phyloP scores from a whole-genome alignment of 768 basidiomycete species.

The Hypholoma fasciculare region DNA sequence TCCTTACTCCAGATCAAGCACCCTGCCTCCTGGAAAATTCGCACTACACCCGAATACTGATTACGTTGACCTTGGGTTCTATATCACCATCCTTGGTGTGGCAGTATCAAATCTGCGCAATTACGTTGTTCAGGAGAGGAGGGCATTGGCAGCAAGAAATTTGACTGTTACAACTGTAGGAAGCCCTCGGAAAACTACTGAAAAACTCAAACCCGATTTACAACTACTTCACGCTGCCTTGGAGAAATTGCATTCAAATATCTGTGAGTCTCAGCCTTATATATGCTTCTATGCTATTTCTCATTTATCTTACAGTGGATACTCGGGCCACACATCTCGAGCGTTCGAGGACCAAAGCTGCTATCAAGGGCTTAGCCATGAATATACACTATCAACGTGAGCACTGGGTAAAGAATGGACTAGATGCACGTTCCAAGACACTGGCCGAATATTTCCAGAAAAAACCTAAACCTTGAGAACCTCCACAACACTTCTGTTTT shows the following conservation, averaged over 20 bases:
- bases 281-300: not conserved
- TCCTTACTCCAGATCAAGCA: slow-evolving; percentile 28
- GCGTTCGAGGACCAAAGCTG: slow-evolving; percentile 71
- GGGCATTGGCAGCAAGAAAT: not conserved
- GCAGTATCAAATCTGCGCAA: slow-evolving; percentile 58
- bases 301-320: slow-evolving; percentile 48
- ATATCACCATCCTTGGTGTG: slow-evolving; percentile 56
- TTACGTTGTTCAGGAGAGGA: slow-evolving; percentile 53
- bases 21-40: slow-evolving; percentile 43
- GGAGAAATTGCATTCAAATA: slow-evolving; percentile 56
- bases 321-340: slow-evolving; percentile 75
- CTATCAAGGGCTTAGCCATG: slow-evolving; percentile 63
- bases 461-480: slow-evolving; percentile 12
- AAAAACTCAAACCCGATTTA: slow-evolving; percentile 41
- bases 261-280: slow-evolving; percentile 47
- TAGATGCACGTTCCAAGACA: slow-evolving; percentile 13
- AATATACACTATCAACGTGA: slow-evolving; percentile 63
- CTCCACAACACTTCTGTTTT: too few relatives aligned
- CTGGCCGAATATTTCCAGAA: slow-evolving; percentile 24
- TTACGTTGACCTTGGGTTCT: slow-evolving; percentile 58
- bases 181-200: slow-evolving; percentile 9
- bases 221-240: slow-evolving; percentile 48
- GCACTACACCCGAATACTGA: slow-evolving; percentile 56
- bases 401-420: slow-evolving; percentile 19
- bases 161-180: slow-evolving; percentile 1